These are phyloP conservation scores for Spinellus fusiger DNA, from an alignment of 192 early-diverging fungal species.

Conservation along the genomic window DNA sequence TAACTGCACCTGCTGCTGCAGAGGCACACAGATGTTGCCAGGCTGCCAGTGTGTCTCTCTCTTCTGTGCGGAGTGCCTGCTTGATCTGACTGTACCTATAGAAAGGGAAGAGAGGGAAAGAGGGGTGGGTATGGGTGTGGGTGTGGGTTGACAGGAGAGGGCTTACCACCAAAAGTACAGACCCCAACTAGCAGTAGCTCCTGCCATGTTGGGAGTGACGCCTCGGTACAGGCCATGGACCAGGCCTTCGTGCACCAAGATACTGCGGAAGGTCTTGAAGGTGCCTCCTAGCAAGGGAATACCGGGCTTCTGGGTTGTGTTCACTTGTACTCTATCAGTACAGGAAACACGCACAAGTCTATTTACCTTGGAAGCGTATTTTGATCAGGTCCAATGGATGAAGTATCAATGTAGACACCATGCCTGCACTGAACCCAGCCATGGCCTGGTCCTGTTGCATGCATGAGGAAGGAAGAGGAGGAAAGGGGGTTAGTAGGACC, in stretches of 20 bases:
- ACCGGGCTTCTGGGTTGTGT: conserved; percentile 9
- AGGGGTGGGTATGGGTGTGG: background rate
- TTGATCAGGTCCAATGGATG: conserved; percentile 97
- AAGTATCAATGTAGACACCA: conserved; percentile 71
- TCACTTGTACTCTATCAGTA: background rate
- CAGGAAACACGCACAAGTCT: background rate
- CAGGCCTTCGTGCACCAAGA: conserved; percentile 55
- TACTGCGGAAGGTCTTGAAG: conserved; percentile 50
- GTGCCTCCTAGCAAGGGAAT: conserved; percentile 64
- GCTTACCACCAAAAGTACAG: conserved; percentile 94
- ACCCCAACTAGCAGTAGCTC: conserved; percentile 89
- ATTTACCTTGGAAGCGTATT: conserved; percentile 75
- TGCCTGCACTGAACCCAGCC: conserved; percentile 83
- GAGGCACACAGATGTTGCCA: conserved; percentile 78
- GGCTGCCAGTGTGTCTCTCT: conserved; percentile 54
- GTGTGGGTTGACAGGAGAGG: background rate
- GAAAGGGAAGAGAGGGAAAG: background rate
- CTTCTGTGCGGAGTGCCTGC: conserved; percentile 50
- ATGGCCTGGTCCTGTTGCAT: conserved; percentile 85
- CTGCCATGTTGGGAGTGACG: conserved; percentile 82
- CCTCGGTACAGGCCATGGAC: conserved; percentile 85
- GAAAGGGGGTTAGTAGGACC: too few relatives aligned
- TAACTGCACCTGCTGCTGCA: conserved; percentile 67
- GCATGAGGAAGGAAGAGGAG: too few relatives aligned
- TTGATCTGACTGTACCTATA: conserved; percentile 60